Evolutionary conservation across 257 asterid genomes (phyloP), one percentile per base, ranked within the genome.

Genomic region (Leptodermis oblonga): DNA sequence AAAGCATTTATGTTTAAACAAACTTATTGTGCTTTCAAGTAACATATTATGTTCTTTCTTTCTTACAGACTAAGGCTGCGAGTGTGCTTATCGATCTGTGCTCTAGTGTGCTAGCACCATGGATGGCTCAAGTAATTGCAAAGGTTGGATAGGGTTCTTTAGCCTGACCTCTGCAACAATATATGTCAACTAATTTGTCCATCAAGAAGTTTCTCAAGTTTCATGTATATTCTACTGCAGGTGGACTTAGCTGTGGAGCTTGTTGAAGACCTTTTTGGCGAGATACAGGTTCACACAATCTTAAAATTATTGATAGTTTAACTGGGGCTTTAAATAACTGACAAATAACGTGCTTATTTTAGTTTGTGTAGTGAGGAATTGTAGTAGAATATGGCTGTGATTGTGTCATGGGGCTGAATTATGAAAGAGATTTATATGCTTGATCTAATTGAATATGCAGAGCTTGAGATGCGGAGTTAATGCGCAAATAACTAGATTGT

Each of bases 71-170:
- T 72, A 93, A 85, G 82, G 97, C 97, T 37, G 92, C 97, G 31
- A 88, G 95, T 66, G 85, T 93, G 76, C 96, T 93, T 65, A 86
- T 93, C 74, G 99, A 93, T 87, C 81, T 93, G 75, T 93, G 99
- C 81, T 87, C 91, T 77, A 86, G 92, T 69, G 95, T 93, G 53
- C 70, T 93, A 67, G 92, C 96, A 66, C 96, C 99, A 71, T 93
- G 99, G 97, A 86, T 85, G 73, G 84, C 92, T 80, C 99, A 88
- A 86, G 90, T 93, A 53, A 83, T 93, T 68, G 97, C 96, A 42
- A 93, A 93, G 97, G 99, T 89, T 68, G 64, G 74, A 62, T 52
- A 63, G 46, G 34, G 63, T 25, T 52, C 74, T 71, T 22, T 51
- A 22, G 33, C 46, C 53, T 72, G n/a, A 20, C 30, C 31, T 64